These are phyloP conservation scores for Candida glucosophila DNA, from an alignment of 1,139 yeast genomes.

Conservation along the genomic window DNA sequence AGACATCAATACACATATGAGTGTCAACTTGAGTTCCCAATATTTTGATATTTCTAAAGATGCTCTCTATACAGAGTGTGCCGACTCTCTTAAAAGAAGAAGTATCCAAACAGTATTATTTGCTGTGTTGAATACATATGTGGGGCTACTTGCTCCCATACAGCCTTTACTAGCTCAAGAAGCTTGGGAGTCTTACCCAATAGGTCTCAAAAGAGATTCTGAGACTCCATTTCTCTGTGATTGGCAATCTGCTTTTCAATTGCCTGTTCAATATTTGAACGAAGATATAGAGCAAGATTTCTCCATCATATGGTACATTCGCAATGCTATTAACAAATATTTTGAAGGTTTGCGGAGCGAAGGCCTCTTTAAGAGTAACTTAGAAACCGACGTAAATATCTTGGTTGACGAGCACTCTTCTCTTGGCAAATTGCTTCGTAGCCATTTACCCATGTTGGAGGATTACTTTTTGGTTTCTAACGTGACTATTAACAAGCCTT, in stretches of 20 bases:
- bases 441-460: conserved; percentile 24
- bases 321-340: conserved; percentile 39
- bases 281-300: conserved; percentile 30
- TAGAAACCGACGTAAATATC: conserved; percentile 49
- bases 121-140: conserved; percentile 52
- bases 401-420: conserved; percentile 9
- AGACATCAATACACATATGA: conserved; percentile 62
- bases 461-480: conserved; percentile 67
- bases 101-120: conserved; percentile 66
- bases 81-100: conserved; percentile 42
- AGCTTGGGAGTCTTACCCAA: conserved; percentile 59
- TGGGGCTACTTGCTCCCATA: conserved; percentile 68
- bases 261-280: conserved; percentile 19
- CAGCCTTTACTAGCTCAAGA: conserved; percentile 83
- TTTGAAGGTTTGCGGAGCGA: conserved; percentile 24
- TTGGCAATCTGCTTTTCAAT: conserved; percentile 18
- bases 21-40: conserved; percentile 65
- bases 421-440: conserved; percentile 8
- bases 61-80: conserved; percentile 63
- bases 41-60: conserved; percentile 88
- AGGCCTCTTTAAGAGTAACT: conserved; percentile 47
- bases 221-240: conserved; percentile 49
- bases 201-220: conserved; percentile 17
- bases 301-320: conserved; percentile 33
- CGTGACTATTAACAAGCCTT: conserved; percentile 26